Evolutionary conservation across 2,329 filamentous ascomycete species (phyloP).

Genomic region (Aspergillus hiratsukae): DNA sequence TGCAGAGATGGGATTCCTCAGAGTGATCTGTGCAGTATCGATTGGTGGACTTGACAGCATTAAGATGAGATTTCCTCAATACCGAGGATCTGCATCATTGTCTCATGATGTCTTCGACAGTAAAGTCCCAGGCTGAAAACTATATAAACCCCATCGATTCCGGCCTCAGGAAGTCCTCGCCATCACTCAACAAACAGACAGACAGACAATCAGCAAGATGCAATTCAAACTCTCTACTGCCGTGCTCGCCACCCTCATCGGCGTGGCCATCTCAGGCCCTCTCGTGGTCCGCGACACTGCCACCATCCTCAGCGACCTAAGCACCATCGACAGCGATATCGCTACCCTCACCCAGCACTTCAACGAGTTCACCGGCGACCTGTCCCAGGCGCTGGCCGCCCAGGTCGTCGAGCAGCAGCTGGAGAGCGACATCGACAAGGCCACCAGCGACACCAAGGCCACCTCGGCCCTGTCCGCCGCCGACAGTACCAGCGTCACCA

Average conservation of each 20-base stretch:
- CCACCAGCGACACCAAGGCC: conserved; percentile 3
- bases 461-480: not conserved
- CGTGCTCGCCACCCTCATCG: conserved; percentile 1
- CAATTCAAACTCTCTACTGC: not conserved
- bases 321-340: conserved; percentile 4
- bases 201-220: not conserved
- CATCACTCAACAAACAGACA: not conserved
- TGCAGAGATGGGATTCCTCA: not conserved
- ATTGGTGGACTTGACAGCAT: not conserved
- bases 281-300: conserved; percentile 1
- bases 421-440: conserved; percentile 3
- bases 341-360: conserved; percentile 1
- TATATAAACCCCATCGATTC: not conserved
- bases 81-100: not conserved
- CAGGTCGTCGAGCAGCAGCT: conserved; percentile 3
- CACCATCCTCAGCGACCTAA: conserved; percentile 7
- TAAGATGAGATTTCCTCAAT: not conserved
- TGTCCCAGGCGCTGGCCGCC: not conserved
- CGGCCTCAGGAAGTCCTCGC: not conserved
- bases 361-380: conserved; percentile 3
- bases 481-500: conserved; percentile 7
- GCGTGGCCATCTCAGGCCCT: not conserved
- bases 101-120: not conserved
- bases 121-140: not conserved
- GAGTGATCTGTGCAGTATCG: not conserved